Evolutionary conservation across 1,284 basidiomycete species (phyloP), one percentile per base, ranked within the genome.

Genomic region (Leccinum subspadiceum): DNA sequence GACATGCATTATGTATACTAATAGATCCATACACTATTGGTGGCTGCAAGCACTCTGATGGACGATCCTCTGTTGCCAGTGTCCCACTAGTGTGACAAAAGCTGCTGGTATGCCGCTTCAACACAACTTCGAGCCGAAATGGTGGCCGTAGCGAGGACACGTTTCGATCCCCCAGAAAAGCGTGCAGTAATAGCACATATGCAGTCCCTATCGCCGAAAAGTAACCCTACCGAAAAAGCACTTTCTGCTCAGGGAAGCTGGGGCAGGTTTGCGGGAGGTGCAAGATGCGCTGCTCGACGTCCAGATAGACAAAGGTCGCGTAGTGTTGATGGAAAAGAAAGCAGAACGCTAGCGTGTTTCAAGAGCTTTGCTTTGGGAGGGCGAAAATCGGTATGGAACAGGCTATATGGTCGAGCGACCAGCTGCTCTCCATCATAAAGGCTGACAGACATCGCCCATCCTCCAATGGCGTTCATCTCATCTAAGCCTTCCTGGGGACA

Each of bases 121-220:
- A 31, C 29, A 31, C 29, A 31, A 31, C 29, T 31, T 31, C 9
- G 29, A 31, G 78, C 85, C 51, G 97, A 99, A 75, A 82, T 90
- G 58, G 84, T 86, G 53, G 81, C 83, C 48, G 82, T 99, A 46
- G 85, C 88, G 33, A 79, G 84, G 33, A 92, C 90, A 35, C 85
- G 85, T 24, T 99, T 98, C 82, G 84, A 88, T 33, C 99, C 96
- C 73, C 83, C 88, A 56, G 96, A 99, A 75, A 95, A 97, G 75
- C 79, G 81, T 49, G 79, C 85, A 17, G 89, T 94, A 0, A 88
- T 94, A 53, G 79, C 84, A 61, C 29, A 31, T 97, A 98, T 73
- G 93, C 92, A 4, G 87, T 90, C 9, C 84, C 82, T 72, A 79
- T 98, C 15, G 76, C 94, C 0, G 86, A 90, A 64, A 84, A 85